A percentile compares a stretch with the other conserved stretches of the same genome.
Evolutionary conservation across 2,329 filamentous ascomycete genomes (phyloP).

Genomic region (Hymenoscyphus infarciens): DNA sequence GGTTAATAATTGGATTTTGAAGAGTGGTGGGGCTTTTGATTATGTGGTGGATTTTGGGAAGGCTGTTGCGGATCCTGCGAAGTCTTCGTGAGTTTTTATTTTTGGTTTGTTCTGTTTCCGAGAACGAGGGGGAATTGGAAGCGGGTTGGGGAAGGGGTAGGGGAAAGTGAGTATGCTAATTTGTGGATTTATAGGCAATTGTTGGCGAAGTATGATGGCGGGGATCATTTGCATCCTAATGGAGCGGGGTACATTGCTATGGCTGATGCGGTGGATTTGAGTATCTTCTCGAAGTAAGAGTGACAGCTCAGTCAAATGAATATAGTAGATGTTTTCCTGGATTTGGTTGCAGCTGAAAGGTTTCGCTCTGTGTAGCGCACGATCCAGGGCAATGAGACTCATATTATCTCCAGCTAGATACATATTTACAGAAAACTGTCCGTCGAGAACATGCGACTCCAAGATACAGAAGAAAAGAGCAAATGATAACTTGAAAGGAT

Average conservation of each 20-base stretch:
- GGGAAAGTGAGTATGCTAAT: not conserved
- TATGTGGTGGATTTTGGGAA: slow-evolving; percentile 60
- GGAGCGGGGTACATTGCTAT: slow-evolving; percentile 56
- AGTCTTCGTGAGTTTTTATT: slow-evolving; percentile 27
- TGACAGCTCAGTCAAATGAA: too few relatives aligned
- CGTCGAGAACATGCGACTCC: too few relatives aligned
- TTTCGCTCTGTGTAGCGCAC: too few relatives aligned
- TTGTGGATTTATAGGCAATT: slow-evolving; percentile 39
- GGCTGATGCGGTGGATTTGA: slow-evolving; percentile 55
- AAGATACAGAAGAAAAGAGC: too few relatives aligned
- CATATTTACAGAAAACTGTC: too few relatives aligned
- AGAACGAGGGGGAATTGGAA: not conserved
- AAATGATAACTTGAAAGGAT: too few relatives aligned
- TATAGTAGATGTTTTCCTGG: too few relatives aligned
- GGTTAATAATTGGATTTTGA: slow-evolving; percentile 60
- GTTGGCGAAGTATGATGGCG: slow-evolving; percentile 50
- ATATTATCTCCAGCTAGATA: too few relatives aligned
- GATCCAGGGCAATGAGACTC: too few relatives aligned
- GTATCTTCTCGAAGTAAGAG: slow-evolving; percentile 43
- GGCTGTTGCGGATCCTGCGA: slow-evolving; percentile 49
- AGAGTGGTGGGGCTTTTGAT: slow-evolving; percentile 51
- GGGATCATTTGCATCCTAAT: slow-evolving; percentile 64
- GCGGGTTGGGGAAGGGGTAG: too few relatives aligned
- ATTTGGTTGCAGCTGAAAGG: too few relatives aligned
- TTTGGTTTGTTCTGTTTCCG: not conserved